Base-by-base conservation (phyloP, 78 protist species). In the Dictyostelium citrinum region DNA sequence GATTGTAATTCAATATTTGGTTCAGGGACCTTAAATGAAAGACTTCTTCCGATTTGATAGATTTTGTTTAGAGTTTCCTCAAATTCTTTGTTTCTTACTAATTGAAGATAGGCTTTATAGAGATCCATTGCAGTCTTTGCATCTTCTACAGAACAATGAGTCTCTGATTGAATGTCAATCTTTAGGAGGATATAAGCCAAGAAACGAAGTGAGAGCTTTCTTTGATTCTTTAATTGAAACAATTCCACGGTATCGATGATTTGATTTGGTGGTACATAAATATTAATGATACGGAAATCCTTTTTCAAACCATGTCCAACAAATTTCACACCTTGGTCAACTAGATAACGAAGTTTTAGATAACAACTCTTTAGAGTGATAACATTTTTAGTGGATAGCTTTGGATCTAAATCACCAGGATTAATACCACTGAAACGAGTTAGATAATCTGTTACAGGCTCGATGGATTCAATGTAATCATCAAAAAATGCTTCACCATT, bases 241-340 rank as follows among this genome's bases (percentile, higher is more conserved):
- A 98, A 51, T 51, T 98, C 97, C 5, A 97, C 97, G 1, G 99
- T 98, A 61, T 98, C 99, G 17, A 98, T 85, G 82, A 97, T 90
- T n/a, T 96, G 98, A 16, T 92, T 94, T 2, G 90, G 95, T 60
- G 98, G 98, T 5, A 97, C 97, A 33, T 22, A 61, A n/a, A 97
- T 71, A 71, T 94, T 96, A 78, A 97, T 90, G 83, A 97, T 95
- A 20, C 98, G 82, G 79, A 98, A 97, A 76, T 97, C 99, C 45
- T 97, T 85, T 24, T 82, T 60, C 9, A 98, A 79, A 14, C 98
- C 98, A 61, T 98, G 99, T 31, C 99, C 99, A 6, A 98, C 96
- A 67, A 98, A 97, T 11, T 39, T 61, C 11, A 82, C 91, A 11
- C 97, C 96, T 27, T 83, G 71, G 17, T 98, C 99, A 0, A 81